Conservation (phyloP, 805 yeast species). For the Candida anglica region DNA sequence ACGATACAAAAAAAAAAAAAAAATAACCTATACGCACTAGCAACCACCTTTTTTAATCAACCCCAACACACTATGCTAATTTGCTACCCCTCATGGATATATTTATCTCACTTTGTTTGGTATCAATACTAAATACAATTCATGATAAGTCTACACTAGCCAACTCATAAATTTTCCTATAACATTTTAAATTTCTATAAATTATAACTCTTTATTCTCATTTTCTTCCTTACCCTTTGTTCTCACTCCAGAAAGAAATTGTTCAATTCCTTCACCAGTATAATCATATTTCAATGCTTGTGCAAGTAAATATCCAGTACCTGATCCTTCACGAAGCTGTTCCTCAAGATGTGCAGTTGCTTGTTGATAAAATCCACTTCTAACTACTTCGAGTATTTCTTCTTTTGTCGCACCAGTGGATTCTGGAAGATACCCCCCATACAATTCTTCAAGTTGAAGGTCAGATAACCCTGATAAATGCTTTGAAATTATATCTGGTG, state of each 20-base stretch:
- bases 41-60: too few relatives aligned
- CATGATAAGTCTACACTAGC: too few relatives aligned
- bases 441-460: constrained; percentile 32
- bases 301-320: constrained; percentile 48
- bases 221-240: constrained; percentile 15
- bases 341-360: constrained; percentile 37
- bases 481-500: constrained; percentile 22
- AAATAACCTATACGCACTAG: too few relatives aligned
- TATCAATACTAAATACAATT: too few relatives aligned
- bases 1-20: too few relatives aligned
- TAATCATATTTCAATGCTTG: constrained; percentile 46
- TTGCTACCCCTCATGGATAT: too few relatives aligned
- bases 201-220: constrained; percentile 7
- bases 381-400: constrained; percentile 39
- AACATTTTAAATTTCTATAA: too few relatives aligned
- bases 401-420: constrained; percentile 31
- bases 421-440: constrained; percentile 38
- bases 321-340: constrained; percentile 34
- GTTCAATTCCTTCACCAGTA: constrained; percentile 52
- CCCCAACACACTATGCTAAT: too few relatives aligned
- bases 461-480: constrained; percentile 28
- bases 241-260: constrained; percentile 43
- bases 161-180: too few relatives aligned
- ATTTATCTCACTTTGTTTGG: too few relatives aligned
- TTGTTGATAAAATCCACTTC: constrained; percentile 47